Conservation (phyloP, 2,329 filamentous ascomycete species). For the Sporothrix sp. region DNA sequence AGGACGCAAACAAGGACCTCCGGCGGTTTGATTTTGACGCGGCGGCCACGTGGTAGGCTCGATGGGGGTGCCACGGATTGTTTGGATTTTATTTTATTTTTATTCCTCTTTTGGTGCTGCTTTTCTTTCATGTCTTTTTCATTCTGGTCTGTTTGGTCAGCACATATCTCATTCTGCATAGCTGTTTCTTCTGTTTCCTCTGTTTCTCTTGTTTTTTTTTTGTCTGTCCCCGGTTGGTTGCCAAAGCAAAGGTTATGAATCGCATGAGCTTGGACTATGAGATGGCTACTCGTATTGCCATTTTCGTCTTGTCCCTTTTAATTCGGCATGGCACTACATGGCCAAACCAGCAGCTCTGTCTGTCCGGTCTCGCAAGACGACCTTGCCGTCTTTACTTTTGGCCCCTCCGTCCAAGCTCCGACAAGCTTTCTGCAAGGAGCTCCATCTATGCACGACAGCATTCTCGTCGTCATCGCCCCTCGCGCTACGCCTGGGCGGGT, state of each 20-base stretch:
- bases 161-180: not conserved
- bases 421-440: not conserved
- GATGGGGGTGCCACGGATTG: not conserved
- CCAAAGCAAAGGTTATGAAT: too few relatives aligned
- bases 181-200: not conserved
- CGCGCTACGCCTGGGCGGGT: not conserved
- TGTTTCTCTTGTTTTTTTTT: not conserved
- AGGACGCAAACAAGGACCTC: conserved; percentile 87
- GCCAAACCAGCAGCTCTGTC: too few relatives aligned
- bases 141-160: not conserved
- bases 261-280: too few relatives aligned
- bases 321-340: too few relatives aligned
- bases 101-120: not conserved
- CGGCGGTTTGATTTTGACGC: conserved; percentile 80
- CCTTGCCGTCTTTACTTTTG: not conserved
- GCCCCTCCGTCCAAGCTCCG: not conserved
- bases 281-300: too few relatives aligned
- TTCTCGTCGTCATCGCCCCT: not conserved
- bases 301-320: too few relatives aligned
- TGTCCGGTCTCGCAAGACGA: too few relatives aligned
- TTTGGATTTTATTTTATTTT: not conserved
- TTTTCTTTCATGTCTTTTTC: not conserved
- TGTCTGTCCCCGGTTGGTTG: too few relatives aligned
- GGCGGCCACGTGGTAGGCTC: conserved; percentile 48
- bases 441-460: not conserved